Evolutionary conservation across 352 stramenopile species (phyloP).

Genomic region (Halophytophthora polymorphica): DNA sequence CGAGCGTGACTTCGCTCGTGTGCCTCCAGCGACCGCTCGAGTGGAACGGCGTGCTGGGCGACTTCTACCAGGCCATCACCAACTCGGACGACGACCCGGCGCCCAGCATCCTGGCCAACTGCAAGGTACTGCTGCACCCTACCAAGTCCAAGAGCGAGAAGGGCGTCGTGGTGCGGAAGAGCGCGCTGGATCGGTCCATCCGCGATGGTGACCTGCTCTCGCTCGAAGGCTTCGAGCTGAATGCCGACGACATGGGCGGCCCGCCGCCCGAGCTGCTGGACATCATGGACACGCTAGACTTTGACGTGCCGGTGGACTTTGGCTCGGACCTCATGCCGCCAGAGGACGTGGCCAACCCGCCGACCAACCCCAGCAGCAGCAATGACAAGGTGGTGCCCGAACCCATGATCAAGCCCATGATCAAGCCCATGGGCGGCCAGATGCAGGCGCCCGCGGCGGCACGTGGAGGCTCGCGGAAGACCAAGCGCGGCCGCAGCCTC

Average conservation of each 20-base stretch:
- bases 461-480: conserved; percentile 36
- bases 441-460: conserved; percentile 9
- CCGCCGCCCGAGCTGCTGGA: conserved; percentile 64
- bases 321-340: conserved; percentile 19
- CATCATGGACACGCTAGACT: conserved; percentile 67
- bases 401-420: conserved; percentile 29
- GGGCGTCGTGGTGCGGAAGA: conserved; percentile 68
- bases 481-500: conserved; percentile 66
- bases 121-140: conserved; percentile 73
- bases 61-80: conserved; percentile 83
- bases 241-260: conserved; percentile 28
- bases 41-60: conserved; percentile 67
- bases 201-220: conserved; percentile 80
- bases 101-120: conserved; percentile 51
- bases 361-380: neutral
- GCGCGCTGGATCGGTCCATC: conserved; percentile 69
- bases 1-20: conserved; percentile 65
- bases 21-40: conserved; percentile 77
- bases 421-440: conserved; percentile 16
- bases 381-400: conserved; percentile 10
- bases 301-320: conserved; percentile 48
- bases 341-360: conserved; percentile 17
- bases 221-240: conserved; percentile 52
- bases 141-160: conserved; percentile 84
- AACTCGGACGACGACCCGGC: conserved; percentile 77